A percentile compares a stretch with the other conserved stretches of the same genome.
These are phyloP conservation scores for Solanum piurae DNA, from an alignment of 257 asterid genomes.

Conservation along the genomic window DNA sequence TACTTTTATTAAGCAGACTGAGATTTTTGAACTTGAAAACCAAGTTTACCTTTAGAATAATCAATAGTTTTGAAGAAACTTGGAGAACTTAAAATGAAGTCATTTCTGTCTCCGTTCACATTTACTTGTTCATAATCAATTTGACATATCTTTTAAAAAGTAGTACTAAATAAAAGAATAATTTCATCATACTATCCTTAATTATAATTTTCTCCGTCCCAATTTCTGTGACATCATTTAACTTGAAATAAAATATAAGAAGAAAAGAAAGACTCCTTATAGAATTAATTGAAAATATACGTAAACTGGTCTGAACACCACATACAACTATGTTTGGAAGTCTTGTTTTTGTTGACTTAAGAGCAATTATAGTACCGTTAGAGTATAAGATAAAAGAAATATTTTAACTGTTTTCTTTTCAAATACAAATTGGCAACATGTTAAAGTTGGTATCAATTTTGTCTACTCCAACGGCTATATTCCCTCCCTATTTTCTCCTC, in stretches of 20 bases:
- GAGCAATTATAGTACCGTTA: not conserved
- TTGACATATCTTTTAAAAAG: no score
- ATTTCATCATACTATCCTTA: no score
- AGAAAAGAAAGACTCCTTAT: no score
- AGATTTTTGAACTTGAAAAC: no score
- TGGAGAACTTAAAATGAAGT: not conserved
- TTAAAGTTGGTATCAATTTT: not conserved
- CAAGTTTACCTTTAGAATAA: not conserved
- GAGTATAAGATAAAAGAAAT: not conserved
- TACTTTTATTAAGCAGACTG: not conserved
- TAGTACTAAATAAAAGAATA: no score
- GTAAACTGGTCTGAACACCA: not conserved
- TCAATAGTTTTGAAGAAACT: not conserved
- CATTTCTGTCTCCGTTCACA: no score
- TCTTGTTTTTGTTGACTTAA: not conserved
- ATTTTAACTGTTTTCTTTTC: not conserved
- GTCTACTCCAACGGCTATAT: not conserved
- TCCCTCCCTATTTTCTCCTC: no score
- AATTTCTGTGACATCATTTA: not conserved
- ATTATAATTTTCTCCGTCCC: rapidly evolving
- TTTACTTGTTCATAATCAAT: not conserved
- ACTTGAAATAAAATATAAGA: no score
- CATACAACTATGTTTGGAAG: not conserved
- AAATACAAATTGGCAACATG: not conserved
- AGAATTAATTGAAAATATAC: not conserved